Evolutionary conservation across 805 yeast species (phyloP).

Genomic region (Metschnikowia continentalis): DNA sequence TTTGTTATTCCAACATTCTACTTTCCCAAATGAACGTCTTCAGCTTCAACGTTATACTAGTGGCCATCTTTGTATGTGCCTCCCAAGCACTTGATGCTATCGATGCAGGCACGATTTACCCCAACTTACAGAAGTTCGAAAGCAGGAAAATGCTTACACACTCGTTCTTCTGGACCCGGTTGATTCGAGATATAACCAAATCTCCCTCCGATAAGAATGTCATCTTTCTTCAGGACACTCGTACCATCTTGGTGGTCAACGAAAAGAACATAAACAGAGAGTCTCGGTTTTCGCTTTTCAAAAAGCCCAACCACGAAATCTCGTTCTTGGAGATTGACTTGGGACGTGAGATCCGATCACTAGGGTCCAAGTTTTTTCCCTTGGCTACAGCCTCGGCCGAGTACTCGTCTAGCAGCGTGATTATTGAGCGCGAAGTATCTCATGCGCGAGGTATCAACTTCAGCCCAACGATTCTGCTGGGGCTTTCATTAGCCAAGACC

Average conservation of each 20-base stretch:
- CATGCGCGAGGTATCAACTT: slow-evolving; percentile 3
- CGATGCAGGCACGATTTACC: slow-evolving; percentile 2
- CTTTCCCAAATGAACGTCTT: not conserved
- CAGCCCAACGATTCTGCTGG: slow-evolving; percentile 6
- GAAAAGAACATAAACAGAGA: slow-evolving; percentile 5
- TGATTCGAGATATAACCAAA: not conserved
- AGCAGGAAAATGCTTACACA: slow-evolving; percentile 4
- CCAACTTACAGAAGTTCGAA: slow-evolving; percentile 9
- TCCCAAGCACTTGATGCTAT: not conserved
- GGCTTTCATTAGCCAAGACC: slow-evolving; percentile 1
- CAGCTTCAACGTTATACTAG: not conserved
- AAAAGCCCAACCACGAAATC: not conserved
- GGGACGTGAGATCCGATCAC: slow-evolving; percentile 8
- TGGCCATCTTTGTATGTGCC: not conserved
- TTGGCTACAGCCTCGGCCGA: slow-evolving; percentile 12
- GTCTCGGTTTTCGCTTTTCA: not conserved
- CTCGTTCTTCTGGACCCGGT: slow-evolving; percentile 13
- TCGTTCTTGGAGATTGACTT: slow-evolving; percentile 11
- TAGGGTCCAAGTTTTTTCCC: slow-evolving; percentile 12
- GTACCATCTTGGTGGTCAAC: slow-evolving; percentile 8
- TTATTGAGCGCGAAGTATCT: slow-evolving; percentile 11
- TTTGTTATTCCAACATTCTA: not conserved
- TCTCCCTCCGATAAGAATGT: slow-evolving; percentile 3
- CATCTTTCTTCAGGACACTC: slow-evolving; percentile 10
- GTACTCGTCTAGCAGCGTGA: slow-evolving; percentile 7